Evolutionary conservation across 495 filamentous ascomycete genomes (phyloP).

Genomic region (Pyrenula aspistea): DNA sequence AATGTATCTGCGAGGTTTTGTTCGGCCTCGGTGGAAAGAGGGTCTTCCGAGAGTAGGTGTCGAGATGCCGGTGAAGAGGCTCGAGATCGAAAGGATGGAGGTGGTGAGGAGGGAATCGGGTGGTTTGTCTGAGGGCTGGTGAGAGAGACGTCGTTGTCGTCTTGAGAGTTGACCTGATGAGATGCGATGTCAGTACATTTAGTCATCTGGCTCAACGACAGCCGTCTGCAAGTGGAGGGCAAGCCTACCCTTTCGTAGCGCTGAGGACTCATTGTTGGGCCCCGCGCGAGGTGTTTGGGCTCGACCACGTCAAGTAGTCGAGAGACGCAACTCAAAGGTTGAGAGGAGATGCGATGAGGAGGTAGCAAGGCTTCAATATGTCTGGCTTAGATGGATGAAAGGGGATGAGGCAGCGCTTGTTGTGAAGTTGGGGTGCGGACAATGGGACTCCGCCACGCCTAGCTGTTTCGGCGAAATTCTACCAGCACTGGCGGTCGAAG

Average conservation of each 20-base stretch:
- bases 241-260: slow-evolving; percentile 73
- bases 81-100: slow-evolving; percentile 86
- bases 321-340: slow-evolving; percentile 1
- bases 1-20: slow-evolving; percentile 83
- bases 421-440: slow-evolving; percentile 1
- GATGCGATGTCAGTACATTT: not conserved
- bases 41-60: slow-evolving; percentile 40
- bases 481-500: not conserved
- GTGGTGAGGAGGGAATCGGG: slow-evolving; percentile 67
- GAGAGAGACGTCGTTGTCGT: slow-evolving; percentile 35
- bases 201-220: slow-evolving; percentile 3
- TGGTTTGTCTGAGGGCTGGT: slow-evolving; percentile 23
- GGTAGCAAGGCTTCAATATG: not conserved
- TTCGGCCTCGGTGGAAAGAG: slow-evolving; percentile 47
- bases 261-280: slow-evolving; percentile 62
- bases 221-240: slow-evolving; percentile 4
- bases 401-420: not conserved
- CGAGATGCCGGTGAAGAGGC: slow-evolving; percentile 58
- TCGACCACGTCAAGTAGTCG: not conserved
- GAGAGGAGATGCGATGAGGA: slow-evolving; percentile 4
- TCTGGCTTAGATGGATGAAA: not conserved
- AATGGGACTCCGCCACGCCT: not conserved
- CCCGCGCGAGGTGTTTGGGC: slow-evolving; percentile 15
- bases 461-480: not conserved
- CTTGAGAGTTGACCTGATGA: slow-evolving; percentile 38